Conservation (phyloP, 306 rosid genomes). For the cucumber (Cucumis sativus) region DNA sequence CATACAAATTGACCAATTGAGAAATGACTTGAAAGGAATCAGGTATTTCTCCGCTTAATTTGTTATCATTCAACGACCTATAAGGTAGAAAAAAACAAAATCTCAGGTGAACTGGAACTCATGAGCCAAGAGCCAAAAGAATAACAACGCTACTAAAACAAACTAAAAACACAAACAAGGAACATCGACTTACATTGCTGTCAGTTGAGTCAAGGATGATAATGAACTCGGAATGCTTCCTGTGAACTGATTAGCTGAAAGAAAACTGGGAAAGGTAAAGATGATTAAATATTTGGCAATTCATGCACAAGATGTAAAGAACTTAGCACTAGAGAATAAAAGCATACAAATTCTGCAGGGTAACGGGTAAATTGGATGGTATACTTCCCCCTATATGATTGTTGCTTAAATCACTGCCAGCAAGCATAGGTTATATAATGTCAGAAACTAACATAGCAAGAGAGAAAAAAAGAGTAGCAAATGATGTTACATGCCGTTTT, state of each 20-base stretch:
- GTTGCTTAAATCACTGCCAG: slow-evolving; percentile 79
- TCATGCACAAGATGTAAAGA: slow-evolving; percentile 6
- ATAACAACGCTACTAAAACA: not conserved
- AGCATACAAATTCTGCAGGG: slow-evolving; percentile 64
- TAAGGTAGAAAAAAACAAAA: slow-evolving; percentile 17
- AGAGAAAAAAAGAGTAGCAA: not conserved
- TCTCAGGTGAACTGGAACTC: slow-evolving; percentile 6
- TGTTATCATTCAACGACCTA: slow-evolving; percentile 80
- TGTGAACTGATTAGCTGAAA: slow-evolving; percentile 65
- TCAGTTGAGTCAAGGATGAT: slow-evolving; percentile 44
- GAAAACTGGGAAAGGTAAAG: slow-evolving; percentile 61
- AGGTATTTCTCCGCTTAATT: slow-evolving; percentile 68
- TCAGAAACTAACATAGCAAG: slow-evolving; percentile 1
- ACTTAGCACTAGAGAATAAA: not conserved
- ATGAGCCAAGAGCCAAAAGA: not conserved
- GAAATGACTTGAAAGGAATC: slow-evolving; percentile 49
- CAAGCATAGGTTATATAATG: slow-evolving; percentile 4
- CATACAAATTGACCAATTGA: slow-evolving; percentile 68
- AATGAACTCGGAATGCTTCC: slow-evolving; percentile 71
- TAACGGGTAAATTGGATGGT: slow-evolving; percentile 67
- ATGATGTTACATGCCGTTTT: not conserved
- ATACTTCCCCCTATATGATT: slow-evolving; percentile 81
- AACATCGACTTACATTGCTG: slow-evolving; percentile 44
- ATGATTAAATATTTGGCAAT: slow-evolving; percentile 23
- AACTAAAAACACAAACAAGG: not conserved